Percentiles rank a stretch among this genome's conserved stretches.
These are phyloP conservation scores for Penicillium soppii DNA, from an alignment of 495 filamentous ascomycete species.

Conservation along the genomic window DNA sequence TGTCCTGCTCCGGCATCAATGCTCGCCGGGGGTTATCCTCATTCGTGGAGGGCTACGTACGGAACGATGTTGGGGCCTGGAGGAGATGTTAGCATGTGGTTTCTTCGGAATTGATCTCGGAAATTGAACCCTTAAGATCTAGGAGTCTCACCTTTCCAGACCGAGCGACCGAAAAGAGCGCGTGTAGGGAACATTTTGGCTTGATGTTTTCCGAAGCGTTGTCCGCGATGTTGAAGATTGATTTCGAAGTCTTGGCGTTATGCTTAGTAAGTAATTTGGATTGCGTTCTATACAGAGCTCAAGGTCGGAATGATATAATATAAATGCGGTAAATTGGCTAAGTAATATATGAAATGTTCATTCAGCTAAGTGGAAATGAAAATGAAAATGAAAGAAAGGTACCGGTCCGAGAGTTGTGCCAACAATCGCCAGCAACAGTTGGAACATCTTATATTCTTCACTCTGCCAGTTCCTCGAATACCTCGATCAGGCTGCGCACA, in stretches of 20 bases:
- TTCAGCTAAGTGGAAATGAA: not conserved
- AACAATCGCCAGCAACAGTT: constrained; percentile 34
- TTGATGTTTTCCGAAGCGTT: constrained; percentile 11
- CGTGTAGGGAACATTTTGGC: constrained; percentile 60
- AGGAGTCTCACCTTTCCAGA: constrained; percentile 65
- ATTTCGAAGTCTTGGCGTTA: constrained; percentile 7
- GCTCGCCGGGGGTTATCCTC: not conserved
- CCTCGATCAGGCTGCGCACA: constrained; percentile 67
- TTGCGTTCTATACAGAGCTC: not conserved
- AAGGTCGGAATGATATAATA: not conserved
- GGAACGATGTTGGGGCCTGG: constrained; percentile 57
- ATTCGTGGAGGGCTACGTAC: constrained; percentile 34
- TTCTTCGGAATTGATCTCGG: not conserved
- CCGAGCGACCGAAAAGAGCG: constrained; percentile 62
- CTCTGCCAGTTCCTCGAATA: constrained; percentile 62
- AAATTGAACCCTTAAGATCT: not conserved
- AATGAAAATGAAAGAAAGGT: not conserved
- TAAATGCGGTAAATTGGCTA: constrained; percentile 2
- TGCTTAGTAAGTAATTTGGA: constrained; percentile 21
- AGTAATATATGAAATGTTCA: not conserved
- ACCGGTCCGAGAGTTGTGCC: not conserved
- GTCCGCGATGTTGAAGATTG: constrained; percentile 23
- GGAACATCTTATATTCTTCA: constrained; percentile 16
- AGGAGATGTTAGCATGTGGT: constrained; percentile 16
- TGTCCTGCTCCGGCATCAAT: not conserved